A percentile compares a stretch with the other conserved stretches of the same genome.
phyloP scores from a whole-genome alignment of 768 basidiomycete genomes.

The Suillus americanus region DNA sequence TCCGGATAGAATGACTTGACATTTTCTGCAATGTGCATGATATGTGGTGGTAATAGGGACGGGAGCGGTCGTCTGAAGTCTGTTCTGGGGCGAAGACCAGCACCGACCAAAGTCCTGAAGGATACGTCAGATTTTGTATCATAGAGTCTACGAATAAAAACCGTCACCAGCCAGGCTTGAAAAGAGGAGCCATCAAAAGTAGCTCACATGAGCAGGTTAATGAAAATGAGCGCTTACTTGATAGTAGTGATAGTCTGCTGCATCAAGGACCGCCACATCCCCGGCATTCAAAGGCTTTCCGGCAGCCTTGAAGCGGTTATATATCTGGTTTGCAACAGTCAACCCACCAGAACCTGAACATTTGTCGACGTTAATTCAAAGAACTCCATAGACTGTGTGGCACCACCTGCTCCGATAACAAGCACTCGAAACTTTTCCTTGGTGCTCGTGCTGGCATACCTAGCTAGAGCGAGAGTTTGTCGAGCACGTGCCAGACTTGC shows the following conservation, averaged over 20 bases:
- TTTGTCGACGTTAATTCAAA: conserved; percentile 4
- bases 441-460: conserved; percentile 24
- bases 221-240: conserved; percentile 46
- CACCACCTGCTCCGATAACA: conserved; percentile 87
- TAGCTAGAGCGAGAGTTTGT: conserved; percentile 10
- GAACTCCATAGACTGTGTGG: conserved; percentile 17
- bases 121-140: not conserved
- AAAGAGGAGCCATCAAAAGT: conserved; percentile 7
- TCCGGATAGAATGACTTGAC: conserved; percentile 75
- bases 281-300: conserved; percentile 65
- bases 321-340: conserved; percentile 85
- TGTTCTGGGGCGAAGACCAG: conserved; percentile 76
- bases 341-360: conserved; percentile 75
- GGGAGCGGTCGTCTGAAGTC: conserved; percentile 65
- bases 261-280: conserved; percentile 87
- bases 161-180: conserved; percentile 83
- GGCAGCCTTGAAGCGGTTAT: conserved; percentile 70
- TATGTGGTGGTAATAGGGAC: conserved; percentile 72
- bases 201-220: not conserved
- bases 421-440: conserved; percentile 76
- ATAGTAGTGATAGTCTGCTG: conserved; percentile 81
- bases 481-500: conserved; percentile 6
- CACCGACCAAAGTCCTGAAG: conserved; percentile 84
- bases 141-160: not conserved
- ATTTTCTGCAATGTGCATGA: conserved; percentile 69